These are phyloP conservation scores for Gnomoniopsis sp. DNA, from an alignment of 2,329 filamentous ascomycete genomes.

Conservation along the genomic window DNA sequence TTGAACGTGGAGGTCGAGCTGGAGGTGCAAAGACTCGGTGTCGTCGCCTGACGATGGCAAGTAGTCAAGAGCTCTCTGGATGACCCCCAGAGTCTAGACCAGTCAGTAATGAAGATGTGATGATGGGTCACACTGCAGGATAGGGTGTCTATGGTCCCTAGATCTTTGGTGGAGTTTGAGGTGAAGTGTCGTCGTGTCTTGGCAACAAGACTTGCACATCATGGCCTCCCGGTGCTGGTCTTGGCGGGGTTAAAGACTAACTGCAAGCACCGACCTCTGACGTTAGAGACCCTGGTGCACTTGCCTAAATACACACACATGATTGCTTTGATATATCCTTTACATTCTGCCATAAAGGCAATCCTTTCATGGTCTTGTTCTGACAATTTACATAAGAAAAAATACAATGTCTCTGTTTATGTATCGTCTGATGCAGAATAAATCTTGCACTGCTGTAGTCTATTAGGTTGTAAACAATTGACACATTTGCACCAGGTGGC, in stretches of 20 bases:
- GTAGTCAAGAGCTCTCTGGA: neutral
- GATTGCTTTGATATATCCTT: neutral
- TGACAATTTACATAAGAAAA: too few relatives aligned
- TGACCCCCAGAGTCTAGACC: too few relatives aligned
- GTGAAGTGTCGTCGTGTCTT: neutral
- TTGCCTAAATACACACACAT: neutral
- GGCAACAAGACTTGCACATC: neutral
- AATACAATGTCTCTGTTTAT: too few relatives aligned
- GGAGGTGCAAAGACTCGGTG: neutral
- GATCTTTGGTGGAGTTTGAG: neutral
- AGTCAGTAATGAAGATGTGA: neutral
- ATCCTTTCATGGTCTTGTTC: too few relatives aligned
- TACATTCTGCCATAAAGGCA: too few relatives aligned
- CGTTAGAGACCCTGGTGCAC: neutral
- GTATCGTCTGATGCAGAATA: too few relatives aligned
- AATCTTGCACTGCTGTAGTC: too few relatives aligned
- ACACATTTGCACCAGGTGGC: too few relatives aligned
- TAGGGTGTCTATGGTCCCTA: neutral
- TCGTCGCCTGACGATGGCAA: neutral
- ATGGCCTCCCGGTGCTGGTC: neutral
- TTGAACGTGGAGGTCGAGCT: neutral
- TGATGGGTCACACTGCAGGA: neutral
- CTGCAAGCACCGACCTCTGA: neutral
- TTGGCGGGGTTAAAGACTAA: slow-evolving; percentile 6
- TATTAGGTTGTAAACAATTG: too few relatives aligned